Base-by-base conservation (phyloP, 1,284 basidiomycete species). In the Melampsora larici-populina region DNA sequence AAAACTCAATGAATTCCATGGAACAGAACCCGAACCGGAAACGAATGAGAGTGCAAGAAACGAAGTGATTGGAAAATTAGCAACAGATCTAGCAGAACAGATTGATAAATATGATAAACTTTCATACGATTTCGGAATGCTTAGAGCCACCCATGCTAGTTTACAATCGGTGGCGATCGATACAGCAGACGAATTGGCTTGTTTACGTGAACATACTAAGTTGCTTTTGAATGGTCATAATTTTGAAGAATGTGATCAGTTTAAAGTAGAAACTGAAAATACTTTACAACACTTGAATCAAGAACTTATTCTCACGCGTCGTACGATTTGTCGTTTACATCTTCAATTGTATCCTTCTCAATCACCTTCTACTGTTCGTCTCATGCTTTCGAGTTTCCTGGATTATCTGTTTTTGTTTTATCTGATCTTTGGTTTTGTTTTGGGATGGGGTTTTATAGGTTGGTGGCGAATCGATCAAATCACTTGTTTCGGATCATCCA, bases 31-130 rank as follows among this genome's bases (percentile, higher is more conserved):
- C n/a, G n/a, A n/a, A n/a, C n/a, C n/a, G n/a, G n/a, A n/a, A n/a
- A n/a, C n/a, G n/a, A n/a, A n/a, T n/a, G n/a, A n/a, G n/a, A n/a
- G n/a, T n/a, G n/a, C n/a, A n/a, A n/a, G n/a, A n/a, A n/a, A 71
- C n/a, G 70, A 71, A 21, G 70, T 71, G 33, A 71, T 71, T 60
- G 31, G 51, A 5, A 71, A 58, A 17, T 55, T 71, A 36, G 70
- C 70, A 3, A 58, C 58, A 24, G 55, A 71, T 36, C 36, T 71
- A 43, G 70, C 70, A 15, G 33, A 71, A 40, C 70, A 71, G 33
- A 36, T 71, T 55, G 70, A 71, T 40, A 31, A 58, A 55, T 60
- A 60, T 33, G 70, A 71, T 43, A 13, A 18, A 17, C n/a, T 71
- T n/a, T 55, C 62, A 0, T 71, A 36, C 31, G 70, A 71, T 21